Percentiles rank a stretch among this genome's conserved stretches.
Conservation (phyloP, 2,329 filamentous ascomycete species). For the Diaporthe capsici region DNA sequence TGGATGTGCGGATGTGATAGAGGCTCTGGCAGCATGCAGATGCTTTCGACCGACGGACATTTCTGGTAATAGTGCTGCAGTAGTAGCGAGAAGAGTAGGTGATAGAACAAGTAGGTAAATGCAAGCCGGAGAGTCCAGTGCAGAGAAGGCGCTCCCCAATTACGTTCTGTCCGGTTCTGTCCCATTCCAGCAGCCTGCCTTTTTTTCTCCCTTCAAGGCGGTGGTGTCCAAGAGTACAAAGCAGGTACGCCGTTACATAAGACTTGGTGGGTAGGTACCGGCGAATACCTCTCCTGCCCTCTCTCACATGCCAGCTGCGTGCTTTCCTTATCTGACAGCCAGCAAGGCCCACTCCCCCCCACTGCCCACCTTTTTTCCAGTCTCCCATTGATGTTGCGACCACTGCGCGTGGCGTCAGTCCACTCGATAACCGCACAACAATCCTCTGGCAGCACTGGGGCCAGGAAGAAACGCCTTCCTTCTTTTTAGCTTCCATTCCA, state of each 20-base stretch:
- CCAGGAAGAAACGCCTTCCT: conserved; percentile 10
- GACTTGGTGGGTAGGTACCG: not conserved
- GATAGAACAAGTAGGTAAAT: not conserved
- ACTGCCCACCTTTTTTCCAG: conserved; percentile 34
- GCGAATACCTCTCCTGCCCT: conserved; percentile 4
- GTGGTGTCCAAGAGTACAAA: not conserved
- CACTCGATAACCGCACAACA: conserved; percentile 25
- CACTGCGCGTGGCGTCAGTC: conserved; percentile 33
- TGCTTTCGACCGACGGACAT: conserved; percentile 18
- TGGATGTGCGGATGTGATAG: not conserved
- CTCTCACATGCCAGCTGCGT: conserved; percentile 24
- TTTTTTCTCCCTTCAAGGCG: not conserved
- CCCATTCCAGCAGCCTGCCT: conserved; percentile 9
- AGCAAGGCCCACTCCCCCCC: conserved; percentile 5
- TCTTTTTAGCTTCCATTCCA: conserved; percentile 33
- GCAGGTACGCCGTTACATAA: not conserved
- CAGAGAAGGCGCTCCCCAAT: not conserved
- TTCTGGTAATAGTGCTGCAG: conserved; percentile 23
- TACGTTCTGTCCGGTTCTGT: not conserved
- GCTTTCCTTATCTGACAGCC: conserved; percentile 30
- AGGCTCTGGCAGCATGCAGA: conserved; percentile 8
- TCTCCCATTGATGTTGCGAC: conserved; percentile 15
- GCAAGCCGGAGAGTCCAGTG: not conserved
- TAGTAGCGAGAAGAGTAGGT: not conserved
- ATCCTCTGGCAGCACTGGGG: conserved; percentile 1